Evolutionary conservation across 139 green algal species (phyloP).

Genomic region (Raphidocelis subcapitata): DNA sequence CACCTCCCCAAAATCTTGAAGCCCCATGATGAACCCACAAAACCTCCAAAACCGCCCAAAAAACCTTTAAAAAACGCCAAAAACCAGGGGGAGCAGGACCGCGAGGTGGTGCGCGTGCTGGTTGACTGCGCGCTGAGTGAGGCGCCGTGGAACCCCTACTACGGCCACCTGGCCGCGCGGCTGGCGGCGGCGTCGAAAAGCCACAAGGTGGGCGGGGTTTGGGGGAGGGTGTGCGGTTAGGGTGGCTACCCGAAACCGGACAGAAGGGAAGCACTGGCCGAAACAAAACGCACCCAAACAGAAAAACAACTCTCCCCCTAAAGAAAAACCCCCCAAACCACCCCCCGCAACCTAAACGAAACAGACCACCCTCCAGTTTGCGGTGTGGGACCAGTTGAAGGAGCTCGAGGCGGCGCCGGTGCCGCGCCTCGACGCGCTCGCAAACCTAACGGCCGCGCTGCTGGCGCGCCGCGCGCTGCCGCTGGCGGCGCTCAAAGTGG

Average conservation of each 20-base stretch:
- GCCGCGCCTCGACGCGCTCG: conserved; percentile 3
- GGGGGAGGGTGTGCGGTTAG: neutral
- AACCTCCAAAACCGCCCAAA: neutral
- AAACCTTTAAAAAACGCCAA: neutral
- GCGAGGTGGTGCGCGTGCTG: conserved; percentile 74
- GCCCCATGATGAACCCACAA: neutral
- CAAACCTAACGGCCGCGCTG: conserved; percentile 4
- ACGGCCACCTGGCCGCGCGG: conserved; percentile 57
- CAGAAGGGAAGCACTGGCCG: neutral
- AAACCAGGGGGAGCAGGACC: conserved; percentile 65
- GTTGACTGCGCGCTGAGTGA: conserved; percentile 80
- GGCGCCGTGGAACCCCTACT: conserved; percentile 82
- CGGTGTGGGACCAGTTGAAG: conserved; percentile 74
- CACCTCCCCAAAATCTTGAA: neutral
- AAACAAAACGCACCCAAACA: neutral
- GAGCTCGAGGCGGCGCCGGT: neutral
- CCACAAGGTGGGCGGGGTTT: conserved; percentile 58
- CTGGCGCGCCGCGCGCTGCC: conserved; percentile 8
- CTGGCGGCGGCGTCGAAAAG: conserved; percentile 53
- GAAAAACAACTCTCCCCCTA: neutral
- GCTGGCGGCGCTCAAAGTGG: neutral
- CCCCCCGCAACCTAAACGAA: too few species aligned
- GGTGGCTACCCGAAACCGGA: neutral
- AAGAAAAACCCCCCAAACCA: neutral
- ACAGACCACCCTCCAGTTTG: conserved; percentile 51